Evolutionary conservation across 1,284 basidiomycete genomes (phyloP), one percentile per base, ranked within the genome.

Genomic region (Cryptococcus amylolentus): DNA sequence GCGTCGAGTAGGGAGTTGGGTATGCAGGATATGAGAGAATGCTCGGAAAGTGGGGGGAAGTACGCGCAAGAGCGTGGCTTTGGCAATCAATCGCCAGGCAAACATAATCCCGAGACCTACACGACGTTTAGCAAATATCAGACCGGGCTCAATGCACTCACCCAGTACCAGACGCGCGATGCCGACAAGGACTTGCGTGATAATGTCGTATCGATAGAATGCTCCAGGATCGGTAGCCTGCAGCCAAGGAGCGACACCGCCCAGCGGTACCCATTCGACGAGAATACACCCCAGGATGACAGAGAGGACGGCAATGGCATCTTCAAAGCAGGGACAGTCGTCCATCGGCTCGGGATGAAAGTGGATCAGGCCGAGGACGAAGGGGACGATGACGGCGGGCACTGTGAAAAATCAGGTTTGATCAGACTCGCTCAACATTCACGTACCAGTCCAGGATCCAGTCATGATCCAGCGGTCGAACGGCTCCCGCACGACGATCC

Each of bases 261-360:
- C 42, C 5, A 44, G 18, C 16, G 18, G 20, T 5, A 27, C 28
- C 86, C 89, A 92, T 51, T 84, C 80, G 0, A 85, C 85, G 1
- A 93, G 71, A 20, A 84, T 79, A n/a, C 83, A 80, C 18, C 95
- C 95, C 52, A 89, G 81, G 14, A 90, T 82, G 44, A 94, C 92
- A 12, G 89, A 87, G 23, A 91, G 79, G 66, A 95, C 89, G 0
- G 95, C 93, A 54, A 97, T 95, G 5, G 93, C 91, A 69, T 98
- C 95, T 75, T 98, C 95, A 75, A 97, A 98, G 77, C 95, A 98
- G 0, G 95, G 96, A 69, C 95, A 98, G 70, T 96, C 91, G 59
- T 97, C 93, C 1, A 96, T 86, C 0, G 91, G 90, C 68, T 93
- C 88, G 0, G 94, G 93, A 72, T 98, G 94, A 61, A 88, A 83